A percentile compares a stretch with the other conserved stretches of the same genome.
These are phyloP conservation scores for Candida gorgasii DNA, from an alignment of 805 yeast genomes.

Conservation along the genomic window DNA sequence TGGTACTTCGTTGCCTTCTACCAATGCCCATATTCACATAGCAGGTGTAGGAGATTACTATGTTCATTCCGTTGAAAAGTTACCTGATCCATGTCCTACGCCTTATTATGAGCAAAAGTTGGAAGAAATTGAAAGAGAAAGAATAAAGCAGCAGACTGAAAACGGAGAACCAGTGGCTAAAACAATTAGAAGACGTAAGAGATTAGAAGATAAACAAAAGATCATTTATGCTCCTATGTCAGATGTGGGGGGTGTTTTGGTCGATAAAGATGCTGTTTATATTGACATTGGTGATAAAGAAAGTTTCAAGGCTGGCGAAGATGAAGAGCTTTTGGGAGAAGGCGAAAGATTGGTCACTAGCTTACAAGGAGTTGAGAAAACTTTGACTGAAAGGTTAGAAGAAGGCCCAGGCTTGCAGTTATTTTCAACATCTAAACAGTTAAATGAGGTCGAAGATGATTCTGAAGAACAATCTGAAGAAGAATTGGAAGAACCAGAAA, in stretches of 20 bases:
- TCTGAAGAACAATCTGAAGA: slow-evolving; percentile 38
- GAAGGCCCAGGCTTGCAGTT: slow-evolving; percentile 73
- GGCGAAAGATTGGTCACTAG: slow-evolving; percentile 86
- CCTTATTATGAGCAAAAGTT: slow-evolving; percentile 86
- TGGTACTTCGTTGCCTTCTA: slow-evolving; percentile 79
- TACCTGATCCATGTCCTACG: slow-evolving; percentile 99
- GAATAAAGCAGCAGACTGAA: slow-evolving; percentile 62
- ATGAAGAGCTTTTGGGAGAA: slow-evolving; percentile 63
- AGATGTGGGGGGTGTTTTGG: slow-evolving; percentile 97
- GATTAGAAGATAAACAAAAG: slow-evolving; percentile 92
- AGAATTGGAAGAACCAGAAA: slow-evolving; percentile 23
- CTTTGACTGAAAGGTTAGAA: slow-evolving; percentile 57
- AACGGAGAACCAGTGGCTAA: slow-evolving; percentile 56
- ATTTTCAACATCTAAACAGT: slow-evolving; percentile 61
- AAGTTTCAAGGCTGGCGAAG: slow-evolving; percentile 47
- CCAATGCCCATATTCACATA: slow-evolving; percentile 78
- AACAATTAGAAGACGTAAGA: slow-evolving; percentile 69
- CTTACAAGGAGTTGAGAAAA: slow-evolving; percentile 67
- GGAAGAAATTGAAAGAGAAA: slow-evolving; percentile 79
- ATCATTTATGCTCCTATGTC: slow-evolving; percentile 98
- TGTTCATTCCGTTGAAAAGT: slow-evolving; percentile 74
- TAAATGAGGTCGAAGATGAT: slow-evolving; percentile 42
- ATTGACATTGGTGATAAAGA: slow-evolving; percentile 70
- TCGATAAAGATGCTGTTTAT: slow-evolving; percentile 96
- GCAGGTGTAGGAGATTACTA: slow-evolving; percentile 94